phyloP scores from a whole-genome alignment of 192 early-diverging fungal species.

The Coemansia sp. region DNA sequence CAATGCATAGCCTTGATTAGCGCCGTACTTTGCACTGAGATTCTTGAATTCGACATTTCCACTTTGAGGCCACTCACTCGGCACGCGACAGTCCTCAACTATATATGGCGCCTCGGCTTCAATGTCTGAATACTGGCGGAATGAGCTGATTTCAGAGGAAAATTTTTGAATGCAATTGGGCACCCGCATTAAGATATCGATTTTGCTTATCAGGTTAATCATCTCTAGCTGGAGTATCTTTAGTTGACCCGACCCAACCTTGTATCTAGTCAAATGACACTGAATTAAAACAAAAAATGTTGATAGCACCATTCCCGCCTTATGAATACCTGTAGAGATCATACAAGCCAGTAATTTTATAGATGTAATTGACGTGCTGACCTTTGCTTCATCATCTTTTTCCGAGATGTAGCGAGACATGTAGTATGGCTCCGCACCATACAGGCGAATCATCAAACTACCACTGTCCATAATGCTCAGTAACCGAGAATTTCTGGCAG shows the following conservation, averaged over 20 bases:
- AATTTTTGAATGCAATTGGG: not conserved
- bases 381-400: constrained; percentile 59
- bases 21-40: constrained; percentile 61
- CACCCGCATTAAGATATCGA: not conserved
- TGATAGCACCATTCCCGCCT: constrained; percentile 23
- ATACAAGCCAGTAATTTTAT: constrained; percentile 60
- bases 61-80: constrained; percentile 58
- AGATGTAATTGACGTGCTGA: constrained; percentile 55
- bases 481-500: not conserved
- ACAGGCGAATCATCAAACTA: constrained; percentile 65
- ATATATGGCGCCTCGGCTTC: constrained; percentile 38
- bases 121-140: constrained; percentile 32
- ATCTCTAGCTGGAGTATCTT: not conserved
- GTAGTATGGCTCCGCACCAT: constrained; percentile 58
- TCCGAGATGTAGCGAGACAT: constrained; percentile 51
- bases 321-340: constrained; percentile 47
- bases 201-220: not conserved
- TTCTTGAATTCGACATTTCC: constrained; percentile 62
- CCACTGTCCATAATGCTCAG: constrained; percentile 56
- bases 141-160: not conserved
- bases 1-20: constrained; percentile 52
- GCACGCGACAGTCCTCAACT: constrained; percentile 25
- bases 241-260: not conserved
- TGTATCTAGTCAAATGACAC: not conserved
- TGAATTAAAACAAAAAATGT: constrained; percentile 14